Evolutionary conservation across 2,329 filamentous ascomycete species (phyloP), one percentile per base, ranked within the genome.

Genomic region (Ramularia collo-cygni): DNA sequence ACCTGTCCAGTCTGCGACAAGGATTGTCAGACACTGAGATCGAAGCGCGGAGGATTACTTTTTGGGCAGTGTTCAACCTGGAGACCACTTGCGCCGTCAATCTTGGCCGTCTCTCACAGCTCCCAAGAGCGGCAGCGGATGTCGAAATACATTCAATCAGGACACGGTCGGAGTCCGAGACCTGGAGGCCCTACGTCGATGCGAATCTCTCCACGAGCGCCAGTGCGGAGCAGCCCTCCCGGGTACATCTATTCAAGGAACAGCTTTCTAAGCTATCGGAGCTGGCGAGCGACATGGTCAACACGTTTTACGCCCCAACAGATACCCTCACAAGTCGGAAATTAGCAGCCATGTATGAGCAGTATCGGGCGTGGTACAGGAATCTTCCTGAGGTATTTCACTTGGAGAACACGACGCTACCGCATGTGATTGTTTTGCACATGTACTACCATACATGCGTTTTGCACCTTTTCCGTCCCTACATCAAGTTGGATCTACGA

Each of bases 301-400:
- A 81, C 55, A 73, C 83, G 28, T 72, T 86, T n/a, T 83, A 85
- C 55, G 80, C 82, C 3, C 83, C 83, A 0, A 77, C 75, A 10
- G 72, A 74, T 40, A 75, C 75, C 4, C 68, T 86, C 31, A 83
- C 77, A 0, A 79, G 78, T 48, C 71, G 74, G 28, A 75, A 76
- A 28, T 64, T 87, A 2, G 65, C 85, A 7, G 71, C 68, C 34
- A 76, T 77, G 17, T 85, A 87, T 49, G 77, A 74, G 0, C 74
- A 79, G 50, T 87, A 84, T 50, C 68, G 84, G 12, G 73, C 77
- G 37, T 88, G 83, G 83, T 85, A 85, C 56, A 75, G 77, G 42
- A 68, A 66, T 17, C 74, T 88, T 43, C 83, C 83, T 0, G 71
- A 76, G 43, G 72, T 76, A 2, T 65, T 87, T 35, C 69, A 74